Evolutionary conservation across 495 filamentous ascomycete species (phyloP).

Genomic region (Hypoxylon lenormandii): DNA sequence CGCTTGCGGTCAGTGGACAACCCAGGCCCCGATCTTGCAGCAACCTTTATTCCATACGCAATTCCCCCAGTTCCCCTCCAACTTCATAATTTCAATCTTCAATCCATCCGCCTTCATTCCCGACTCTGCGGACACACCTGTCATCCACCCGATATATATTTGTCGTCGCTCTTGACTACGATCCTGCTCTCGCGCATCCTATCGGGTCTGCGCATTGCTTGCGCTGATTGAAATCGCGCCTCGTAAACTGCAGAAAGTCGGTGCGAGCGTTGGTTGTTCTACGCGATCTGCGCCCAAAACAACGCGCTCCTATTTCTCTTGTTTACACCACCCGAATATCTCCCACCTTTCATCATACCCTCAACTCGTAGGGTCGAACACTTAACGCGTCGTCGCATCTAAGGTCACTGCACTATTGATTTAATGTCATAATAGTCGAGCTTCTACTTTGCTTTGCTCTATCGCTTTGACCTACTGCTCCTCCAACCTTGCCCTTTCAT

Average conservation of each 20-base stretch:
- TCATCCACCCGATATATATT: conserved; percentile 33
- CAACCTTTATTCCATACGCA: conserved; percentile 36
- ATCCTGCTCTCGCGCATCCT: conserved; percentile 18
- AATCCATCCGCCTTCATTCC: conserved; percentile 39
- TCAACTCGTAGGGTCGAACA: conserved; percentile 19
- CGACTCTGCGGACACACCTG: conserved; percentile 35
- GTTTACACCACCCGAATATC: conserved; percentile 50
- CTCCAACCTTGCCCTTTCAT: conserved; percentile 54
- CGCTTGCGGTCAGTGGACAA: conserved; percentile 38
- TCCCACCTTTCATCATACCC: conserved; percentile 41
- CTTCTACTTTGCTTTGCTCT: conserved; percentile 28
- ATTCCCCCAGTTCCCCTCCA: conserved; percentile 38
- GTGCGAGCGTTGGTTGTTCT: conserved; percentile 30
- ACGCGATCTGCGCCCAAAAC: conserved; percentile 51
- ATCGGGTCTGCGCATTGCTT: conserved; percentile 27
- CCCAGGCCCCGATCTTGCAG: conserved; percentile 30
- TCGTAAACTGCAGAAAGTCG: conserved; percentile 6
- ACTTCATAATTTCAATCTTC: conserved; percentile 42
- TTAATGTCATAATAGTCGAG: conserved; percentile 47
- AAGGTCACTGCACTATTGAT: conserved; percentile 39
- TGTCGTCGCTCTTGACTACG: conserved; percentile 21
- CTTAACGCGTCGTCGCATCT: conserved; percentile 45
- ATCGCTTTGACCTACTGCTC: conserved; percentile 36
- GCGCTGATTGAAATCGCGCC: conserved; percentile 39
- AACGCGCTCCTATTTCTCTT: conserved; percentile 55